Evolutionary conservation across 371 early-diverging fungal genomes (phyloP), one percentile per base, ranked within the genome.

Genomic region (Amoeboaphelidium occidentale): DNA sequence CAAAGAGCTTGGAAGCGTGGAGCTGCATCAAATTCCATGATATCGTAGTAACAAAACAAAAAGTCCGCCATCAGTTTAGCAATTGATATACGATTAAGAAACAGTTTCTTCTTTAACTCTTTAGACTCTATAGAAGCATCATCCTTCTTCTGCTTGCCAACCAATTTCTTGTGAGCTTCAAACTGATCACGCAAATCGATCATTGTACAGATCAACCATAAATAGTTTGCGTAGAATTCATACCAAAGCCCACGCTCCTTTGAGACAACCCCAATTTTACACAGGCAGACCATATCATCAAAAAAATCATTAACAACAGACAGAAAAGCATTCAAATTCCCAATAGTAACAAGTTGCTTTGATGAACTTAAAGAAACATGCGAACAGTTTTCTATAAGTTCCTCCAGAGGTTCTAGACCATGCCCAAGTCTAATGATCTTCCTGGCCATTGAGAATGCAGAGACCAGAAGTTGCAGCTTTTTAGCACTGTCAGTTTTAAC

Each of bases 201-300:
- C 41, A 64, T 42, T 47, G 73, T 74, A 20, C 64, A 67, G 0
- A 60, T 32, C 56, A 76, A 72, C 77, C 77, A 76, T 32, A 73
- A 64, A 44, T 66, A 62, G 48, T 63, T 63, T 20, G 72, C 60
- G 45, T 68, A 49, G 3, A 61, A 58, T 55, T 74, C 75, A 0
- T 69, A 65, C 26, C 60, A 58, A 48, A 61, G 62, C 2, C 69
- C 60, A 23, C 66, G 51, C 24, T 51, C 43, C 10, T 59, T 25
- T 43, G 58, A 54, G n/a, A 81, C 42, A 2, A 77, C 58, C 3
- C 79, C 79, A 43, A 84, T 54, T 48, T 78, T 80, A 23, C 69
- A 69, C 2, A 81, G 58, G 47, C 78, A 77, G 49, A 69, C 75
- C 21, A 76, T 57, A 49, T 84, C 85, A 58, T 84, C 85, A 14